Percentiles rank a stretch among this genome's conserved stretches.
phyloP scores from a whole-genome alignment of 352 stramenopile genomes.

The Pythium dissimile region DNA sequence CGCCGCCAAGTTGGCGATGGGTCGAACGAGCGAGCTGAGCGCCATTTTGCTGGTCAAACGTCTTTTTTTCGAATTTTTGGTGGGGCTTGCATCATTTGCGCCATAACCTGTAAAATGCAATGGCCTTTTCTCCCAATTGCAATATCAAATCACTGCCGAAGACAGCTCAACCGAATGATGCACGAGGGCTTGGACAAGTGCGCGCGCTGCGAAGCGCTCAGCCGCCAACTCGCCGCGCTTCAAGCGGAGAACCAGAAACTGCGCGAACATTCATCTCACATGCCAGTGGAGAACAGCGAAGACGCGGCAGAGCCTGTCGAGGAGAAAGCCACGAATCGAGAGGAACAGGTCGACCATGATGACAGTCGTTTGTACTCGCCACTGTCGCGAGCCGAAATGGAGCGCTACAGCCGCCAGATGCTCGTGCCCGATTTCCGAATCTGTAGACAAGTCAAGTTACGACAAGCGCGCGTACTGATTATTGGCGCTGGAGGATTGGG shows the following conservation, averaged over 20 bases:
- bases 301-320: neutral
- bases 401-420: constrained; percentile 95
- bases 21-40: no score
- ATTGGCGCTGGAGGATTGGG: constrained; percentile 95
- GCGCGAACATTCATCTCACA: no score
- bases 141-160: neutral
- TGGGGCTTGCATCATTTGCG: no score
- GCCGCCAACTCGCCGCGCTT: constrained; percentile 24
- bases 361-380: constrained; percentile 24
- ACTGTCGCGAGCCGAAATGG: constrained; percentile 45
- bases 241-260: constrained; percentile 29
- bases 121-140: neutral
- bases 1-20: no score
- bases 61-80: no score
- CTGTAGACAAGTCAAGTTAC: constrained; percentile 81
- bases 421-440: constrained; percentile 91
- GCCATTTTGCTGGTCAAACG: no score
- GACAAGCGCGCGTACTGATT: constrained; percentile 80
- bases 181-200: constrained; percentile 9
- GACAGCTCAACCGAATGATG: constrained; percentile 5
- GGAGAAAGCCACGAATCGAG: neutral
- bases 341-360: neutral
- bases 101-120: no score
- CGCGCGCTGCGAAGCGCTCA: constrained; percentile 25
- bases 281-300: neutral